Percentiles rank a stretch among this genome's conserved stretches.
These are phyloP conservation scores for Fonsecaea monophora DNA, from an alignment of 2,329 filamentous ascomycete species.

Conservation along the genomic window DNA sequence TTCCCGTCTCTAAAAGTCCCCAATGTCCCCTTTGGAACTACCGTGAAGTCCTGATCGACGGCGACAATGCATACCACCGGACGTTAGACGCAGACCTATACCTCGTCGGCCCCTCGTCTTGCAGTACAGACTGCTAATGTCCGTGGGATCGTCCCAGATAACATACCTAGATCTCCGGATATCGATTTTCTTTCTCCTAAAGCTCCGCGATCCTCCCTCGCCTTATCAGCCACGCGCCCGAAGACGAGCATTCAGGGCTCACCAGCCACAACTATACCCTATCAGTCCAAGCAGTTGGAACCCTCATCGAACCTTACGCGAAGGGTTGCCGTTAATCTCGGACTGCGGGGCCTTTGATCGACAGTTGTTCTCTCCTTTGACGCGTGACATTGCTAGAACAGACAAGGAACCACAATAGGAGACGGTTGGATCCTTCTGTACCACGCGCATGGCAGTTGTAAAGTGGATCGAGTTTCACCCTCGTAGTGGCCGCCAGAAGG, in stretches of 20 bases:
- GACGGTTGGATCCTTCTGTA: slow-evolving; percentile 9
- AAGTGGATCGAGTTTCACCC: slow-evolving; percentile 2
- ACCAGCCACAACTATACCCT: slow-evolving; percentile 12
- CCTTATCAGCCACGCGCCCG: slow-evolving; percentile 11
- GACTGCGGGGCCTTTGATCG: slow-evolving; percentile 21
- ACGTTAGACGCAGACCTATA: not conserved
- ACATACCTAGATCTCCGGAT: not conserved
- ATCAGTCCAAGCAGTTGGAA: slow-evolving; percentile 9
- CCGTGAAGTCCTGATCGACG: not conserved
- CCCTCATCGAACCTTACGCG: slow-evolving; percentile 7
- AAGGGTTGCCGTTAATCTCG: slow-evolving; percentile 25
- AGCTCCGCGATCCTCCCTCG: not conserved
- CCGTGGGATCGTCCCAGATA: slow-evolving; percentile 1
- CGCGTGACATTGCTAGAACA: slow-evolving; percentile 12
- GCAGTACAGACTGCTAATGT: not conserved
- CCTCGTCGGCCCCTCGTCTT: not conserved
- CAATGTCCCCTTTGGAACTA: not conserved
- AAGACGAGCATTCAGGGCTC: not conserved
- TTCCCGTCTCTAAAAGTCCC: not conserved
- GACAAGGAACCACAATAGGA: slow-evolving; percentile 3
- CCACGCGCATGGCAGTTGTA: slow-evolving; percentile 3
- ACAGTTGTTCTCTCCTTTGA: slow-evolving; percentile 11
- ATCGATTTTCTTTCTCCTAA: not conserved
- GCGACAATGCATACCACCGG: not conserved
- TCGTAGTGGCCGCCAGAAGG: not conserved